phyloP scores from a whole-genome alignment of 1,139 yeast genomes.

The Yamadazyma siamensis region DNA sequence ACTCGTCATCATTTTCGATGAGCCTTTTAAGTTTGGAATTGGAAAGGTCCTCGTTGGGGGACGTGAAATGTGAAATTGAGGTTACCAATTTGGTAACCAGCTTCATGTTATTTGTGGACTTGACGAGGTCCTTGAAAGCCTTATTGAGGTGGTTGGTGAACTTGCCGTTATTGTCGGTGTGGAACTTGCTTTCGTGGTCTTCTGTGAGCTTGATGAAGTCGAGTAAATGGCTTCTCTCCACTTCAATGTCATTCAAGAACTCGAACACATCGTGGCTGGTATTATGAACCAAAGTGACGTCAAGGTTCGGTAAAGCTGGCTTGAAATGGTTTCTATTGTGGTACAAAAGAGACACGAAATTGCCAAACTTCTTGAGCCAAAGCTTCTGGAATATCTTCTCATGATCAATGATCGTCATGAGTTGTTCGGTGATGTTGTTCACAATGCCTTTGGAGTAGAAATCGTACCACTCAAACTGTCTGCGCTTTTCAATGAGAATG shows the following conservation, averaged over 20 bases:
- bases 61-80: slow-evolving; percentile 30
- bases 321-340: slow-evolving; percentile 10
- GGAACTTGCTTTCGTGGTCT: slow-evolving; percentile 16
- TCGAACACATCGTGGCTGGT: slow-evolving; percentile 16
- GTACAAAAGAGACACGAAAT: slow-evolving; percentile 34
- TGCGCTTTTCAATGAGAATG: slow-evolving; percentile 62
- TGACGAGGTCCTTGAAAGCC: slow-evolving; percentile 44
- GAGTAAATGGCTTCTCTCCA: slow-evolving; percentile 42
- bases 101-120: slow-evolving; percentile 38
- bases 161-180: slow-evolving; percentile 17
- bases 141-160: slow-evolving; percentile 43
- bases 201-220: slow-evolving; percentile 31
- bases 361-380: slow-evolving; percentile 65
- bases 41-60: slow-evolving; percentile 19
- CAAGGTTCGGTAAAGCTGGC: slow-evolving; percentile 36
- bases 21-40: slow-evolving; percentile 13
- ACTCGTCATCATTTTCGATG: slow-evolving; percentile 24
- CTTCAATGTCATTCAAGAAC: slow-evolving; percentile 20
- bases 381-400: slow-evolving; percentile 56
- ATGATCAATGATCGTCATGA: slow-evolving; percentile 54
- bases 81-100: slow-evolving; percentile 33
- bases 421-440: slow-evolving; percentile 53
- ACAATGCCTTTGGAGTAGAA: slow-evolving; percentile 49
- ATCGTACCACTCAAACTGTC: slow-evolving; percentile 67
- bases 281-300: slow-evolving; percentile 33